These are phyloP conservation scores for Ogataea nakhonphanomensis DNA, from an alignment of 805 yeast species.

Conservation along the genomic window DNA sequence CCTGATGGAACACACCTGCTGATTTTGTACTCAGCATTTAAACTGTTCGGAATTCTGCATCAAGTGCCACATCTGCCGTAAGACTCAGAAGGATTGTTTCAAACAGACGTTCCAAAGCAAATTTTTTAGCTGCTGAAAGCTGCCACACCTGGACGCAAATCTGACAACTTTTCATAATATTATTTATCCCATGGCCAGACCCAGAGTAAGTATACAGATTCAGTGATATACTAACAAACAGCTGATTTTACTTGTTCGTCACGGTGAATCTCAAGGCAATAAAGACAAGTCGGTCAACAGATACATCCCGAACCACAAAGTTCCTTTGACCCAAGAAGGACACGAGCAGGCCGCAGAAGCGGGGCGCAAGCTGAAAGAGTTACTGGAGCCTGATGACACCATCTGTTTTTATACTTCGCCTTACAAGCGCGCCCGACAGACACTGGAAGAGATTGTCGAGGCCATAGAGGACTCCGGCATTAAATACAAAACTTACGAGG, in stretches of 20 bases:
- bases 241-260: conserved; percentile 76
- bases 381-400: conserved; percentile 43
- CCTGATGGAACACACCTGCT: no score
- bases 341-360: conserved; percentile 60
- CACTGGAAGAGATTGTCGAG: conserved; percentile 65
- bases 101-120: no score
- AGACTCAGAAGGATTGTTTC: no score
- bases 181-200: conserved; percentile 35
- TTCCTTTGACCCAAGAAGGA: conserved; percentile 70
- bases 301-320: conserved; percentile 74
- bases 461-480: conserved; percentile 43
- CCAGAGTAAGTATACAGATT: conserved; percentile 35
- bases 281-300: conserved; percentile 79
- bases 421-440: conserved; percentile 78
- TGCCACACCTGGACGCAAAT: no score
- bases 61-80: no score
- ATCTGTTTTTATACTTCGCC: conserved; percentile 84
- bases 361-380: conserved; percentile 43
- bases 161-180: neutral
- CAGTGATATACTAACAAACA: conserved; percentile 17
- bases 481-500: conserved; percentile 66
- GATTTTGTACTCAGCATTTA: no score
- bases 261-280: conserved; percentile 92
- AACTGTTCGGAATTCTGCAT: no score
- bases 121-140: no score